phyloP scores from a whole-genome alignment of 305 asterid genomes.

The Solanum chacoense region DNA sequence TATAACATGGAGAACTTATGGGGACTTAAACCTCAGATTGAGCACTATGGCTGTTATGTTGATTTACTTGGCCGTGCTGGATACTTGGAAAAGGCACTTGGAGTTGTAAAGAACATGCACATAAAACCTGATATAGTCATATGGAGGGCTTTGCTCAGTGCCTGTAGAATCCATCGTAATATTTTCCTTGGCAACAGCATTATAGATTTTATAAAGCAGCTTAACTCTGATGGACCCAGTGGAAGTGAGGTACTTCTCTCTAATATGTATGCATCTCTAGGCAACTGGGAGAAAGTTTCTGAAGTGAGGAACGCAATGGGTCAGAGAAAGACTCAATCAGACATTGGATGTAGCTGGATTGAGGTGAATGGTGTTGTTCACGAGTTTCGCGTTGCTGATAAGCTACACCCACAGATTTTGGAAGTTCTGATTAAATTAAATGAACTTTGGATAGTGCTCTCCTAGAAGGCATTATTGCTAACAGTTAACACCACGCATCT shows the following conservation, averaged over 20 bases:
- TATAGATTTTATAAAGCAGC: constrained; percentile 31
- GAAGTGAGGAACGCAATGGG: constrained; percentile 30
- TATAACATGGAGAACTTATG: constrained; percentile 49
- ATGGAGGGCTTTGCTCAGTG: constrained; percentile 79
- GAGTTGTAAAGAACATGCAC: constrained; percentile 47
- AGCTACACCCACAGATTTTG: constrained; percentile 36
- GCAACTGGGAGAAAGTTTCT: constrained; percentile 60
- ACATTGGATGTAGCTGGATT: constrained; percentile 72
- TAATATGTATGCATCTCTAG: constrained; percentile 65
- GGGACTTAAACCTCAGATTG: constrained; percentile 50
- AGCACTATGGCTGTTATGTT: constrained; percentile 66
- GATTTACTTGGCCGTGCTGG: constrained; percentile 86
- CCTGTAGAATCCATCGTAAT: constrained; percentile 60
- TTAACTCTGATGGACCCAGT: constrained; percentile 15
- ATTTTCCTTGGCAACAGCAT: constrained; percentile 43
- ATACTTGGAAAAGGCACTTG: constrained; percentile 63
- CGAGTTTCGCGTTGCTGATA: constrained; percentile 63
- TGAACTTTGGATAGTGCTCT: constrained; percentile 32
- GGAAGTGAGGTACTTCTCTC: constrained; percentile 57
- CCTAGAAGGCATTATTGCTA: constrained; percentile 39
- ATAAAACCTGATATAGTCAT: constrained; percentile 45
- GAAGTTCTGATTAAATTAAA: constrained; percentile 35
- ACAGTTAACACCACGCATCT: constrained; percentile 32
- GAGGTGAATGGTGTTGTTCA: constrained; percentile 49
- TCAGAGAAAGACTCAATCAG: constrained; percentile 25